Evolutionary conservation across 345 rosid species (phyloP).

Genomic region (Garcia nutans): DNA sequence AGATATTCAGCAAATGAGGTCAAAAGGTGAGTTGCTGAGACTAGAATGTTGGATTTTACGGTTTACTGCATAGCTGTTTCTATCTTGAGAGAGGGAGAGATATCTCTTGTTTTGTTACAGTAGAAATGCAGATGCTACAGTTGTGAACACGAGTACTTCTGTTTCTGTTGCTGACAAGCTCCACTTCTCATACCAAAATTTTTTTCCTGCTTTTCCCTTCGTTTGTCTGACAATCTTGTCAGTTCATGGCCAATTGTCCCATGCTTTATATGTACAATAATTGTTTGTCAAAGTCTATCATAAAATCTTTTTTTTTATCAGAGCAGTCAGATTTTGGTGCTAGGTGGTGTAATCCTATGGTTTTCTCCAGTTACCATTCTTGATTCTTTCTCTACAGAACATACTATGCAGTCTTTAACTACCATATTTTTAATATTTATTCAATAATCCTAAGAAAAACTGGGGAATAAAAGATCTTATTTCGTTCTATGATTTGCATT

Average conservation of each 20-base stretch:
- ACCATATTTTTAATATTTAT: not conserved
- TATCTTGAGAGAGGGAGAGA: not conserved
- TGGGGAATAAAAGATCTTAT: not conserved
- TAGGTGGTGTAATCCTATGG: not conserved
- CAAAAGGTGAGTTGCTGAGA: slow-evolving; percentile 39
- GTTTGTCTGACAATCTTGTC: not conserved
- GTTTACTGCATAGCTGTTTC: not conserved
- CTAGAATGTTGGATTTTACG: not conserved
- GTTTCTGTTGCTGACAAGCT: not conserved
- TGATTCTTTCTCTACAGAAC: not conserved
- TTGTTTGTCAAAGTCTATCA: not conserved
- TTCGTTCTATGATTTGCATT: not conserved
- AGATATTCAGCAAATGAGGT: slow-evolving; percentile 35
- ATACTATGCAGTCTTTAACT: not conserved
- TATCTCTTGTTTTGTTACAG: not conserved
- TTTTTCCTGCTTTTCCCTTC: not conserved
- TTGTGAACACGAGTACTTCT: not conserved
- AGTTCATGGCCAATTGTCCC: not conserved
- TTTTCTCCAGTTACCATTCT: not conserved
- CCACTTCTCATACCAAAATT: not conserved
- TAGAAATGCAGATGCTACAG: not conserved
- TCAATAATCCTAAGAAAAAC: not conserved
- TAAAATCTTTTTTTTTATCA: not conserved
- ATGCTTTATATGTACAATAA: not conserved
- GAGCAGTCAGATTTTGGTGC: not conserved